phyloP scores from a whole-genome alignment of 1,139 yeast genomes.

The Nadsonia starkeyi-henricii region DNA sequence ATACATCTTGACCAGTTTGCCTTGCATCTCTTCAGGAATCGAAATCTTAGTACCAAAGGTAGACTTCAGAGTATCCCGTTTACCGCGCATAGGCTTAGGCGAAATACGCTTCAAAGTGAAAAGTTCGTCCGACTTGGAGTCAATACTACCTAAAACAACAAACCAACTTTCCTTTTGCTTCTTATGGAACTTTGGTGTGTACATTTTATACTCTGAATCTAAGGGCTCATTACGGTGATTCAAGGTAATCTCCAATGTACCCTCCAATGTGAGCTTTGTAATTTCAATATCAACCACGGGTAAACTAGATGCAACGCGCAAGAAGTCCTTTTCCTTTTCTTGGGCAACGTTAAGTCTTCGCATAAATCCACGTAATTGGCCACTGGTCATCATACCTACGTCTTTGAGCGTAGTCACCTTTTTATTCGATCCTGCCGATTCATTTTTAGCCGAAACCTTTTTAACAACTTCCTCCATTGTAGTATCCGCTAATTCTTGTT shows the following conservation, averaged over 20 bases:
- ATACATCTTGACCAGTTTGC: constrained; percentile 1
- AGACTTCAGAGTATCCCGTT: constrained; percentile 4
- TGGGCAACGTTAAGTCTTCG: background rate
- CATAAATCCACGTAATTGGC: background rate
- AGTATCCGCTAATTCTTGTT: no score
- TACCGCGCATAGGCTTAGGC: constrained; percentile 7
- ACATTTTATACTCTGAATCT: constrained; percentile 48
- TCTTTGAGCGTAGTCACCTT: background rate
- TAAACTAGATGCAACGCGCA: constrained; percentile 17
- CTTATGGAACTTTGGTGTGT: constrained; percentile 76
- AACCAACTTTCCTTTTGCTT: constrained; percentile 94
- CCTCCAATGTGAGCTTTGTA: constrained; percentile 23
- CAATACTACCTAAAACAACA: constrained; percentile 31
- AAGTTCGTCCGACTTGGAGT: constrained; percentile 10
- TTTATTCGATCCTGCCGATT: constrained; percentile 13
- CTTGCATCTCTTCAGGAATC: background rate
- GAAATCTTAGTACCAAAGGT: background rate
- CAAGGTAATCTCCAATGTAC: constrained; percentile 38
- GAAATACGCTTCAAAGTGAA: constrained; percentile 16
- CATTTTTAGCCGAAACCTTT: constrained; percentile 18
- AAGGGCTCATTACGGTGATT: constrained; percentile 30
- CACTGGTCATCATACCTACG: background rate
- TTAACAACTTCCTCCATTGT: no score
- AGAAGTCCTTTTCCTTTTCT: background rate
- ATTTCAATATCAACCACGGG: constrained; percentile 13